These are phyloP conservation scores for Tulasnella sp. DNA, from an alignment of 768 basidiomycete species.

Conservation along the genomic window DNA sequence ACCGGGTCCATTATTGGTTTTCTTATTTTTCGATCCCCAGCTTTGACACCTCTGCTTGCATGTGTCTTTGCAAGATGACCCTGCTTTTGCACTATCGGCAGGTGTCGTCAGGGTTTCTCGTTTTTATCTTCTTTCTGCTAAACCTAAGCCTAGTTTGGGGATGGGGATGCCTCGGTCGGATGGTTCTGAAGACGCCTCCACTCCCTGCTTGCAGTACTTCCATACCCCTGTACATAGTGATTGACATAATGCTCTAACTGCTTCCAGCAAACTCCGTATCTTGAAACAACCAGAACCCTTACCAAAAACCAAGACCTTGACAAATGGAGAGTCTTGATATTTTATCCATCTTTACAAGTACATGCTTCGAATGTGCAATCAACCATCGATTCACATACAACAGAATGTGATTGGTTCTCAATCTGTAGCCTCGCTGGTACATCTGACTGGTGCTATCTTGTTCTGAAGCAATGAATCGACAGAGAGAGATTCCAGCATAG, in stretches of 20 bases:
- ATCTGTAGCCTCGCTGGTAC: too few relatives aligned
- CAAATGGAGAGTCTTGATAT: neutral
- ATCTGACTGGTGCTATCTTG: too few relatives aligned
- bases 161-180: neutral
- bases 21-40: conserved; percentile 26
- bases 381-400: neutral
- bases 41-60: conserved; percentile 24
- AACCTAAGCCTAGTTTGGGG: conserved; percentile 5
- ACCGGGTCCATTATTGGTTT: conserved; percentile 25
- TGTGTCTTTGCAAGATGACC: conserved; percentile 23
- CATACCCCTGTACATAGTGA: neutral
- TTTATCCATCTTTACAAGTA: neutral
- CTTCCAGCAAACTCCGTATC: neutral
- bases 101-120: conserved; percentile 23
- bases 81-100: conserved; percentile 24
- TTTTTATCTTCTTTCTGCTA: neutral
- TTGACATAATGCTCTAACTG: neutral
- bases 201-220: neutral
- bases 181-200: neutral
- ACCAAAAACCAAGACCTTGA: neutral
- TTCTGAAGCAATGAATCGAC: too few relatives aligned
- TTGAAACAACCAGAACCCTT: neutral
- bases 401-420: too few relatives aligned
- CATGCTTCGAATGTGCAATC: neutral
- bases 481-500: too few relatives aligned